Evolutionary conservation across 768 basidiomycete species (phyloP), one percentile per base, ranked within the genome.

Genomic region (Tylopilus sp.): DNA sequence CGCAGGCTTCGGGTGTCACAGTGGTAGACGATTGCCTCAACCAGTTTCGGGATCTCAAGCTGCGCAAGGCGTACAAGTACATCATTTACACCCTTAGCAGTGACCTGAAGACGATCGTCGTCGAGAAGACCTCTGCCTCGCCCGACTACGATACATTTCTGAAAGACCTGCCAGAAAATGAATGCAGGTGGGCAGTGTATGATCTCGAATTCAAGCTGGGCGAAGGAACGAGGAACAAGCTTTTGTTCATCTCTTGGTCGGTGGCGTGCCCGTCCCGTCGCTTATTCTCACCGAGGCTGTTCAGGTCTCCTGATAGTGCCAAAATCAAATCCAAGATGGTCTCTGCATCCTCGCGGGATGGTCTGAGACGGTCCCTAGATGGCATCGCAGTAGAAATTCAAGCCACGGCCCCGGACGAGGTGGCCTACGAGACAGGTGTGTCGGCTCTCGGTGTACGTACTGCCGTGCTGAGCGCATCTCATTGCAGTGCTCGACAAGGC

Each of bases 241-340:
- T 98, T 58, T 72, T 75, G 59, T 97, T 98, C 70, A 64, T 83
- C 72, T 81, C 85, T 42, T 99, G 97, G 96, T 97, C 68, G 70
- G 88, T 82, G 16, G 55, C 55, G 41, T 54, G n/a, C n/a, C n/a
- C n/a, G n/a, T n/a, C n/a, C n/a, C n/a, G n/a, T 36, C 3, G 25
- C 24, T 30, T 8, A 19, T 44, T 4, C 33, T 55, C 29, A 51
- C 36, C 13, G 38, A 31, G 47, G 9, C 3, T 21, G 19, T 26
- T 25, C 64, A 98, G 96, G 96, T 79, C 85, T 17, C 95, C 97
- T 55, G 94, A 97, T 63, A 70, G 67, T 21, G 85, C 93, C 40
- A 89, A 83, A 76, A 77, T 96, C 71, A 94, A 85, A 75, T 72
- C 80, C 67, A 98, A 95, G 87, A 98, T 98, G 95, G 66, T 97